phyloP scores from a whole-genome alignment of 2,329 filamentous ascomycete species.

The Botrytis aclada region DNA sequence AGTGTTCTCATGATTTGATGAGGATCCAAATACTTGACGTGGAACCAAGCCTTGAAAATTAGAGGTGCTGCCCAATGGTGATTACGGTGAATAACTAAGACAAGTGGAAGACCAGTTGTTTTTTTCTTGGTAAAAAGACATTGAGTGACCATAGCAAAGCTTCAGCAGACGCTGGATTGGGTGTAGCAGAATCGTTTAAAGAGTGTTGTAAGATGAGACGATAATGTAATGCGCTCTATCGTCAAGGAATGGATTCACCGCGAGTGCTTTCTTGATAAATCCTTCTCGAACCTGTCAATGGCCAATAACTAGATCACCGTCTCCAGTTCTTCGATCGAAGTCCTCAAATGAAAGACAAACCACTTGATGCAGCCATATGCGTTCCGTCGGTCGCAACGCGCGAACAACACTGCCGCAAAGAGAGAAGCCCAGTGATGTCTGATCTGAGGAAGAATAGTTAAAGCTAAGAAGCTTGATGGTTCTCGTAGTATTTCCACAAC shows the following conservation, averaged over 20 bases:
- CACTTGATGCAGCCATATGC: background rate
- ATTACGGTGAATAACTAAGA: background rate
- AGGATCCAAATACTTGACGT: background rate
- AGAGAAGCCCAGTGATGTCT: background rate
- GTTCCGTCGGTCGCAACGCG: background rate
- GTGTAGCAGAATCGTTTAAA: background rate
- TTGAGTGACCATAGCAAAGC: no score
- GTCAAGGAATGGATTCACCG: background rate
- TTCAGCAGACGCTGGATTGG: background rate
- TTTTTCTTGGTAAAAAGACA: background rate
- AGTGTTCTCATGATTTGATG: constrained; percentile 31
- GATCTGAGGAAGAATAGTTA: background rate
- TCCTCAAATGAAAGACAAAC: background rate
- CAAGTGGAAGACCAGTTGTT: background rate
- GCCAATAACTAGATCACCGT: background rate
- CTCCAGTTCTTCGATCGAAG: background rate
- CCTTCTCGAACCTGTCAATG: background rate
- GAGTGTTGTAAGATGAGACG: background rate
- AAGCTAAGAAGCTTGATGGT: background rate
- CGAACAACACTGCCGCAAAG: background rate
- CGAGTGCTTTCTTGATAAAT: background rate
- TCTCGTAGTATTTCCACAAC: background rate
- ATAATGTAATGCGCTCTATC: background rate
- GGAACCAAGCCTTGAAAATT: background rate
- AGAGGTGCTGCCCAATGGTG: background rate